Evolutionary conservation across 257 asterid genomes (phyloP).

Genomic region (Schizonepeta tenuifolia): DNA sequence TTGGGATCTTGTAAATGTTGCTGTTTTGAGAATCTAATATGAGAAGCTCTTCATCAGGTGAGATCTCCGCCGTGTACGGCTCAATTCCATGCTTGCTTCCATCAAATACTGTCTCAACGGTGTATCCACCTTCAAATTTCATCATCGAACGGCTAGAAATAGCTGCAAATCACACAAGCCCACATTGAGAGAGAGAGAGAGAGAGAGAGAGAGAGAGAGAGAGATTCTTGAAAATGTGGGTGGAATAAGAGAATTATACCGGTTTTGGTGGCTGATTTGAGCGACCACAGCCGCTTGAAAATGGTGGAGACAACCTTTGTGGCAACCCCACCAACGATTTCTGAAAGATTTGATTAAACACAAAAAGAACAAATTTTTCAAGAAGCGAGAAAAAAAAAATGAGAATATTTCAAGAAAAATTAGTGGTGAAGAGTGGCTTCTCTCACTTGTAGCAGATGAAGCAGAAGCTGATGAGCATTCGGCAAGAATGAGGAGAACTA

Average conservation of each 20-base stretch:
- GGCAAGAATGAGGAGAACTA: conserved; percentile 47
- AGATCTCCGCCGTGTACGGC: conserved; percentile 71
- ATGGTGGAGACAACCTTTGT: conserved; percentile 77
- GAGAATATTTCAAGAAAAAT: not conserved
- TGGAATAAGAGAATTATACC: conserved; percentile 37
- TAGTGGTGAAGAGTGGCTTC: not conserved
- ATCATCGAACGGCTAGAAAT: conserved; percentile 85
- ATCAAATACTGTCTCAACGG: conserved; percentile 94
- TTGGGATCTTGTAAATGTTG: conserved; percentile 82
- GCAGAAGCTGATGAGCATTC: conserved; percentile 74
- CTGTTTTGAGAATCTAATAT: conserved; percentile 81
- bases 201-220: not conserved
- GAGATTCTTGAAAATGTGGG: conserved; percentile 32
- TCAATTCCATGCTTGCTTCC: conserved; percentile 95
- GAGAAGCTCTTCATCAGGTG: conserved; percentile 72
- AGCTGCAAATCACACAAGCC: conserved; percentile 46
- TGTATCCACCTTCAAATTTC: conserved; percentile 92
- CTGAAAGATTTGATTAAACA: conserved; percentile 45
- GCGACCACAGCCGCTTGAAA: conserved; percentile 86
- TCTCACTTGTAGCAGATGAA: conserved; percentile 85
- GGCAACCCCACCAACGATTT: conserved; percentile 79
- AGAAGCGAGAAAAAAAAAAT: not conserved
- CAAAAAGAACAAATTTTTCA: not conserved
- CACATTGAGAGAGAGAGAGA: conserved; percentile 11
- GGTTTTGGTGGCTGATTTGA: conserved; percentile 67